Percentiles rank a stretch among this genome's conserved stretches.
These are phyloP conservation scores for Albifimbria verrucaria DNA, from an alignment of 2,329 filamentous ascomycete genomes.

Conservation along the genomic window DNA sequence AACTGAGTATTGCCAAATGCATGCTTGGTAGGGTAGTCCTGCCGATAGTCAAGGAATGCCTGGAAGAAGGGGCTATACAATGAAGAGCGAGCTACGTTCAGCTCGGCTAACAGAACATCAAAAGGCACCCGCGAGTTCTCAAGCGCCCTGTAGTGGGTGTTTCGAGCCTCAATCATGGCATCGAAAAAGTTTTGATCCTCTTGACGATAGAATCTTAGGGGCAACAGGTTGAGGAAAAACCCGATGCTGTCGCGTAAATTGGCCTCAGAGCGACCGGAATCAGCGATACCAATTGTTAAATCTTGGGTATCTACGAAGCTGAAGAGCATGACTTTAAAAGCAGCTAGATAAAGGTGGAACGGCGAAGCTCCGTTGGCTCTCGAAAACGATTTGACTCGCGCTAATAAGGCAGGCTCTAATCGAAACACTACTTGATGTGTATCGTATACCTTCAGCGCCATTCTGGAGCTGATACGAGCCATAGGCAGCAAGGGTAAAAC, in stretches of 20 bases:
- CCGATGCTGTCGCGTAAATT: conserved; percentile 35
- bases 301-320: conserved; percentile 29
- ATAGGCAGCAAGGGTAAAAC: conserved; percentile 31
- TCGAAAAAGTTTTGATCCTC: conserved; percentile 15
- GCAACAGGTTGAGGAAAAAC: conserved; percentile 45
- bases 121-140: conserved; percentile 44
- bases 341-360: conserved; percentile 45
- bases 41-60: conserved; percentile 30
- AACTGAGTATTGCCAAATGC: conserved; percentile 14
- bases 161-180: conserved; percentile 13
- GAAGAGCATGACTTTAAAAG: conserved; percentile 32
- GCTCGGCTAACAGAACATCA: conserved; percentile 41
- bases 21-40: conserved; percentile 16
- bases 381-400: conserved; percentile 18
- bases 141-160: conserved; percentile 31
- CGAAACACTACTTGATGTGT: conserved; percentile 10
- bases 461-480: conserved; percentile 8
- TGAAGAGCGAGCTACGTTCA: conserved; percentile 36
- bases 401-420: conserved; percentile 13
- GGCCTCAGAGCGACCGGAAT: conserved; percentile 38
- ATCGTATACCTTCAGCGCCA: conserved; percentile 15
- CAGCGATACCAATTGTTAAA: conserved; percentile 45
- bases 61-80: conserved; percentile 47
- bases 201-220: conserved; percentile 35
- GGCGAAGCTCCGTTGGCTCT: conserved; percentile 13